A percentile compares a stretch with the other conserved stretches of the same genome.
Conservation (phyloP, 1,139 yeast species). For the Taiozyma sp. region DNA sequence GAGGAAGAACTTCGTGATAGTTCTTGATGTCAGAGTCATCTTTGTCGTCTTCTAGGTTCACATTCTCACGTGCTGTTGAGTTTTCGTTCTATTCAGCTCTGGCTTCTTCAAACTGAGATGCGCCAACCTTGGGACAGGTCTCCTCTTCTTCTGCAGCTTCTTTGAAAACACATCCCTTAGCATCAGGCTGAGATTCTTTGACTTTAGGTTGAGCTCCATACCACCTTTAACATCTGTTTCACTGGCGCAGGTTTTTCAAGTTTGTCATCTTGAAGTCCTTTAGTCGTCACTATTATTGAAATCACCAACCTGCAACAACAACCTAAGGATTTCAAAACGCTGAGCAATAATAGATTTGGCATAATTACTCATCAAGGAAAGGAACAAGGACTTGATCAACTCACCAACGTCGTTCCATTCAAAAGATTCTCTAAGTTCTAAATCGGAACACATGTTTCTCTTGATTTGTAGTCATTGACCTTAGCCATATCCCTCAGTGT, state of each 20-base stretch:
- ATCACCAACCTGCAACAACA: slow-evolving; percentile 77
- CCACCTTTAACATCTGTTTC: not conserved
- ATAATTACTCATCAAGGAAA: slow-evolving; percentile 65
- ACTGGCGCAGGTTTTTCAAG: not conserved
- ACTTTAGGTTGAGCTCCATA: not conserved
- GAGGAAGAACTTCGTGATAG: not conserved
- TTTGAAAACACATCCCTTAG: not conserved
- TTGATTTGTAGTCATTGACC: slow-evolving; percentile 22
- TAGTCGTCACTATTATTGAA: slow-evolving; percentile 26
- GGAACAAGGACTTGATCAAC: slow-evolving; percentile 46
- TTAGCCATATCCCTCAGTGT: slow-evolving; percentile 18
- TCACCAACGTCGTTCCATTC: slow-evolving; percentile 55
- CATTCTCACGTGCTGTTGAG: not conserved
- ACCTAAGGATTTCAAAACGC: slow-evolving; percentile 83
- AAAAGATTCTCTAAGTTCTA: slow-evolving; percentile 60
- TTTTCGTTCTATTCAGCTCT: not conserved
- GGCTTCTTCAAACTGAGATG: not conserved
- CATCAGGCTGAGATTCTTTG: not conserved
- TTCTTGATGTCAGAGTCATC: not conserved
- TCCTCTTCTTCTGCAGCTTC: not conserved
- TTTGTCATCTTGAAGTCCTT: not conserved
- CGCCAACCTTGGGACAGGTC: not conserved
- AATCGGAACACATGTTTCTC: slow-evolving; percentile 51
- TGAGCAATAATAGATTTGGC: slow-evolving; percentile 66
- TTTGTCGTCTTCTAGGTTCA: not conserved